Conservation (phyloP, 148 eudicot species). For the Rhododendron henanense region DNA sequence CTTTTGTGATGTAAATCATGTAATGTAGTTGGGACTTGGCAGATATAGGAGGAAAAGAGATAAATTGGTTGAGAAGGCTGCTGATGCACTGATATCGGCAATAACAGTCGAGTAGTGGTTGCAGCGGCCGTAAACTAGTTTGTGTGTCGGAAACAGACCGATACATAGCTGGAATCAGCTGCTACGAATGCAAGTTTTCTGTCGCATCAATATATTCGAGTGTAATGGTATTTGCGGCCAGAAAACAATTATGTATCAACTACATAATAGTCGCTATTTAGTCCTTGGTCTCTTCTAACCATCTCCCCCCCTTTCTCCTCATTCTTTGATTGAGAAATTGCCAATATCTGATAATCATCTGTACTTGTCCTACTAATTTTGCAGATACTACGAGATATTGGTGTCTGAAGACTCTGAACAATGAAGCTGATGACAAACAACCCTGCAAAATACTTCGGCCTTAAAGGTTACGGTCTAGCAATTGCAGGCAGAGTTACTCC, state of each 20-base stretch:
- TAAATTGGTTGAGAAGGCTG: constrained; percentile 54
- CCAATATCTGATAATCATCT: not conserved
- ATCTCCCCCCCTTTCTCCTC: not conserved
- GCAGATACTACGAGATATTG: constrained; percentile 84
- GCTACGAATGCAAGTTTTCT: no score
- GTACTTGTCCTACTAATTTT: not conserved
- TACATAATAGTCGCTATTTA: no score
- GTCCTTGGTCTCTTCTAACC: no score
- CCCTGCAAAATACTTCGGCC: constrained; percentile 75
- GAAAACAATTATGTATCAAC: no score
- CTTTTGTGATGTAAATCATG: no score
- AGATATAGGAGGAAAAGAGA: constrained; percentile 88
- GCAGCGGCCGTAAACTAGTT: no score
- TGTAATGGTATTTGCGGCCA: no score
- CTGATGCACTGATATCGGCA: constrained; percentile 50
- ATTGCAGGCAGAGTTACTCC: constrained; percentile 79
- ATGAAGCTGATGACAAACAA: constrained; percentile 95
- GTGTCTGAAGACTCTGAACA: constrained; percentile 43
- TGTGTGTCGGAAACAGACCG: no score
- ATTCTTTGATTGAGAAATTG: not conserved
- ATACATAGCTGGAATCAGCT: no score
- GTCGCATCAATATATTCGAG: no score
- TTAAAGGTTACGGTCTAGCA: constrained; percentile 81
- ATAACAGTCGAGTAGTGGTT: no score
- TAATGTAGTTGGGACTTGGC: not conserved